Conservation (phyloP, 1,284 basidiomycete species). For the Mycosarcoma mackinlayi region DNA sequence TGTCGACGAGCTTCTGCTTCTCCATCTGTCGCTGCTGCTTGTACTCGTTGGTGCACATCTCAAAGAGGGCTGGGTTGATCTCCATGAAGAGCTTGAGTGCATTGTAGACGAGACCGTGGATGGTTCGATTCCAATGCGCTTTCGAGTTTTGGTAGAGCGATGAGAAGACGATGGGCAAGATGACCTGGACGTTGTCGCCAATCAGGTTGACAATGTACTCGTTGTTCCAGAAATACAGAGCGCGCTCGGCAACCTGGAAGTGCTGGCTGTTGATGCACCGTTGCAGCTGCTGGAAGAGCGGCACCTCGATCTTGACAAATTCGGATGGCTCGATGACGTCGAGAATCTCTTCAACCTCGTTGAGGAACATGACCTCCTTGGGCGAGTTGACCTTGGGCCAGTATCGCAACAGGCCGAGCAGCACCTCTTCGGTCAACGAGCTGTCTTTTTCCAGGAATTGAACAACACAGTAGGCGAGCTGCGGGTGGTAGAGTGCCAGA, state of each 20-base stretch:
- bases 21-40: conserved; percentile 77
- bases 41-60: conserved; percentile 92
- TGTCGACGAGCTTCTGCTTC: conserved; percentile 56
- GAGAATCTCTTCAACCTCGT: conserved; percentile 98
- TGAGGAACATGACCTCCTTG: conserved; percentile 99
- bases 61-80: conserved; percentile 95
- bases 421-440: conserved; percentile 90
- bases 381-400: conserved; percentile 99
- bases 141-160: conserved; percentile 96
- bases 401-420: conserved; percentile 91
- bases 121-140: conserved; percentile 98
- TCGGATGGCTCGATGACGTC: conserved; percentile 97
- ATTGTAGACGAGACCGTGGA: conserved; percentile 99
- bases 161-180: conserved; percentile 98
- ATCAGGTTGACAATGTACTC: conserved; percentile 99
- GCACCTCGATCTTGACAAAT: conserved; percentile 95
- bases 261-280: conserved; percentile 99
- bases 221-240: conserved; percentile 75
- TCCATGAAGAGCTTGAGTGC: conserved; percentile 99
- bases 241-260: conserved; percentile 78
- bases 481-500: conserved; percentile 95
- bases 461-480: conserved; percentile 97
- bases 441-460: conserved; percentile 99
- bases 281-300: conserved; percentile 92
- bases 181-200: conserved; percentile 89